A percentile compares a stretch with the other conserved stretches of the same genome.
Conservation (phyloP, 2,329 filamentous ascomycete species). For the Epichloe sylvatica region DNA sequence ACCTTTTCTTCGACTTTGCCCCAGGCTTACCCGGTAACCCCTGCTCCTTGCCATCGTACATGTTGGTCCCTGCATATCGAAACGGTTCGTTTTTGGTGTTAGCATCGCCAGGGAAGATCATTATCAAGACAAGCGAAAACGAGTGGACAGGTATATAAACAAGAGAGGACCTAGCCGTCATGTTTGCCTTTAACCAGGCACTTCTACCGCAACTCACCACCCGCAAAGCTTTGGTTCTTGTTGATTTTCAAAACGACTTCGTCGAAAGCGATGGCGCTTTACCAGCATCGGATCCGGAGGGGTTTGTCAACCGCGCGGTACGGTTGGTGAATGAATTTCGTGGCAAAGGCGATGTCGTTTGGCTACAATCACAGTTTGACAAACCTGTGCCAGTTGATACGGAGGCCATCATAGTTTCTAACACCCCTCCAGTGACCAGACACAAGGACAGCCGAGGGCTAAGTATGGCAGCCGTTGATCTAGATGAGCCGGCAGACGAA, state of each 20-base stretch:
- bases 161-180: constrained; percentile 11
- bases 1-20: not conserved
- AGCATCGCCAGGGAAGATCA: not conserved
- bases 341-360: constrained; percentile 57
- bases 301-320: constrained; percentile 54
- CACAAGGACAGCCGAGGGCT: constrained; percentile 8
- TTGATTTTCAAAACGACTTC: constrained; percentile 90
- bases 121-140: not conserved
- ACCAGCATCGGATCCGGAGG: constrained; percentile 46
- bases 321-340: constrained; percentile 61
- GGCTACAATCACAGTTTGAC: constrained; percentile 67
- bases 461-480: not conserved
- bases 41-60: not conserved
- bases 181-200: constrained; percentile 44
- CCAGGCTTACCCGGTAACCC: not conserved
- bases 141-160: not conserved
- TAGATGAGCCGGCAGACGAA: constrained; percentile 12
- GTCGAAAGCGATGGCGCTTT: constrained; percentile 54
- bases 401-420: constrained; percentile 33
- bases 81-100: not conserved
- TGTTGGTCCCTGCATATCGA: not conserved
- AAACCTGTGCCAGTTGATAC: constrained; percentile 43
- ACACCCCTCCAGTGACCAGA: constrained; percentile 13
- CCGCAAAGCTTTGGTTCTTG: constrained; percentile 59
- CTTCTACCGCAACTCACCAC: constrained; percentile 43